These are phyloP conservation scores for Penicilliopsis zonata DNA, from an alignment of 495 filamentous ascomycete species.

Conservation along the genomic window DNA sequence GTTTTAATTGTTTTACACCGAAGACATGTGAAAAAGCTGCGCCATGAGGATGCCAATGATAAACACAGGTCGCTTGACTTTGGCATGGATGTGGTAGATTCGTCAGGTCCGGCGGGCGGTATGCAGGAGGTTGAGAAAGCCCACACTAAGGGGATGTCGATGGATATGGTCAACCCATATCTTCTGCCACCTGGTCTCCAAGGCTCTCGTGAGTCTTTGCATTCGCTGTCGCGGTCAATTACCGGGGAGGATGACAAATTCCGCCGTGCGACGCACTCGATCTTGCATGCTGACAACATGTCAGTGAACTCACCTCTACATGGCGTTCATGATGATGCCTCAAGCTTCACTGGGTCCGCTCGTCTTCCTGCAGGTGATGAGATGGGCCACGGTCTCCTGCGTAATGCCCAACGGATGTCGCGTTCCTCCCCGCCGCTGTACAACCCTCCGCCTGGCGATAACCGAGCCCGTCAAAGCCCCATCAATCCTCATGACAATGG, in stretches of 20 bases:
- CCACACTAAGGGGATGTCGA: conserved; percentile 57
- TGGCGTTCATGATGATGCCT: conserved; percentile 43
- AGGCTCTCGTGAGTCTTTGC: conserved; percentile 69
- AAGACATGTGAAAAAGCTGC: conserved; percentile 58
- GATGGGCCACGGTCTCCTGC: conserved; percentile 47
- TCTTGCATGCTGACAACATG: conserved; percentile 42
- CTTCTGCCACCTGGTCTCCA: conserved; percentile 74
- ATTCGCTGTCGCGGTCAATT: conserved; percentile 67
- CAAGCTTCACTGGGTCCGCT: conserved; percentile 47
- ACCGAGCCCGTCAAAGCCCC: conserved; percentile 6
- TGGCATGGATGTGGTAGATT: conserved; percentile 50
- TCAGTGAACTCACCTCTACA: conserved; percentile 43
- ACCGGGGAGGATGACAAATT: conserved; percentile 72
- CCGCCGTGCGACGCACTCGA: conserved; percentile 52
- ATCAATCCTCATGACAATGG: conserved; percentile 4
- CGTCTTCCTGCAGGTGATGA: conserved; percentile 35
- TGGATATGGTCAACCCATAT: conserved; percentile 69
- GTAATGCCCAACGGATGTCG: conserved; percentile 54
- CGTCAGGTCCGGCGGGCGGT: conserved; percentile 18
- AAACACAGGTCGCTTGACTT: conserved; percentile 92
- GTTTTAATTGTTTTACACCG: conserved; percentile 69
- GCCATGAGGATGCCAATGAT: conserved; percentile 71
- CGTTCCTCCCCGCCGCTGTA: conserved; percentile 44
- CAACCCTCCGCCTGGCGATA: conserved; percentile 11
- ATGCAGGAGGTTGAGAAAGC: conserved; percentile 39